phyloP scores from a whole-genome alignment of 306 rosid species.

The Malus domestica region DNA sequence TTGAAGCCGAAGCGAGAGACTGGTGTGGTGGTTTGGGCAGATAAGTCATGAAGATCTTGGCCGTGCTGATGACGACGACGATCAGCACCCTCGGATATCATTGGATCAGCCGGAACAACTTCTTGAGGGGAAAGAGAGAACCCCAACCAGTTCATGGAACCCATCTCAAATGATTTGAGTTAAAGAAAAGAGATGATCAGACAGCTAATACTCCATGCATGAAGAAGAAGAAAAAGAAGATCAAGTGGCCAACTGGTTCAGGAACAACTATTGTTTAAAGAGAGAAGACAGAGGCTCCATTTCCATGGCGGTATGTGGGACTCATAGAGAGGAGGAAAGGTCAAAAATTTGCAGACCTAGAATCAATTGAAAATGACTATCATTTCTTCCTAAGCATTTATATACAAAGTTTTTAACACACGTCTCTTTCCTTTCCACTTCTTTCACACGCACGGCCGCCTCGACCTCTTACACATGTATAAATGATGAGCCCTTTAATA shows the following conservation, averaged over 20 bases:
- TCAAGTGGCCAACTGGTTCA: neutral
- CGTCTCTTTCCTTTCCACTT: neutral
- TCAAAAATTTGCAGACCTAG: conserved; percentile 20
- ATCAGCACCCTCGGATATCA: conserved; percentile 21
- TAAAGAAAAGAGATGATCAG: neutral
- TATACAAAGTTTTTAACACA: neutral
- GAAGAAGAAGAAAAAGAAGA: conserved; percentile 24
- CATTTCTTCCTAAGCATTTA: conserved; percentile 11
- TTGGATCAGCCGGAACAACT: conserved; percentile 13
- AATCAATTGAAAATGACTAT: conserved; percentile 21
- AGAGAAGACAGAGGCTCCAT: conserved; percentile 12
- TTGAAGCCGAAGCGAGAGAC: conserved; percentile 43
- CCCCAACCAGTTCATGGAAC: conserved; percentile 73
- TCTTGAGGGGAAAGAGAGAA: conserved; percentile 84
- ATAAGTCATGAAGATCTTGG: conserved; percentile 14
- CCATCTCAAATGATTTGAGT: neutral
- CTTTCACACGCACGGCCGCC: conserved; percentile 20
- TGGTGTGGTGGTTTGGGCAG: conserved; percentile 15
- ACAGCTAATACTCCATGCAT: conserved; percentile 24
- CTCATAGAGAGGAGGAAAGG: conserved; percentile 38
- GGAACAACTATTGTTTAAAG: neutral
- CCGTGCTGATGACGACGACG: neutral
- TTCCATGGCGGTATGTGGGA: conserved; percentile 7
- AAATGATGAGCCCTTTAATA: conserved; percentile 14
- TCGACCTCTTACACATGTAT: conserved; percentile 15